Base-by-base conservation (phyloP, 179 eudicot species). In the Sideroxylon spinosum region DNA sequence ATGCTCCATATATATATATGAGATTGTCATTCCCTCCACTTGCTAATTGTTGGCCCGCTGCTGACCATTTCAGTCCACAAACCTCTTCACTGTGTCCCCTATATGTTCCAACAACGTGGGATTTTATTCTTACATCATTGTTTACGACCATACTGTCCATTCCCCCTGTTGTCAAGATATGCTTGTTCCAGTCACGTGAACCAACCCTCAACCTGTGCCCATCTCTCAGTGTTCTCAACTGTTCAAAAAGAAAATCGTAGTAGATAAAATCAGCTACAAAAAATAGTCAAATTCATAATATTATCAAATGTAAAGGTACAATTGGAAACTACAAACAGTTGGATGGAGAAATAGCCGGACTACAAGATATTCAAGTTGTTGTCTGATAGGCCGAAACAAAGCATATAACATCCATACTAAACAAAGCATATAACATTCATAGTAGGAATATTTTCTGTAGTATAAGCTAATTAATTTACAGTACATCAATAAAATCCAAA, bases 21-120 rank as follows among this genome's bases (percentile, higher is more conserved):
- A 94, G 90, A 78, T 94, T 94, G 70, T 94, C 98, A 67, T 92
- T 92, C 60, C 98, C 97, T 62, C 95, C 97, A 62, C 93, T 89
- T 9, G 97, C 97, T 63, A 92, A 83, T 73, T 92, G 95, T 77
- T 91, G 97, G 23, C 98, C 98, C 0, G 97, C 89, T 60, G 92
- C 90, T 20, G 98, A 95, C 98, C 98, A 95, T 44, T 87, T 95
- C 13, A 95, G 86, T 53, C 98, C 98, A 78, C 98, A 93, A 19
- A 95, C 97, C 78, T 93, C 97, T 74, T 91, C 98, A 14, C 85
- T 89, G 79, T 95, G 98, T 48, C 98, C 98, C 77, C 89, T 84
- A 81, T 89, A 95, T 53, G 92, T 87, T 50, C 88, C 90, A 3
- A 91, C 93, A 10, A 95, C 76, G 66, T 89, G 97, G 8, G 81